These are phyloP conservation scores for Daphne laureola DNA, from an alignment of 441 rosid genomes.

Conservation along the genomic window DNA sequence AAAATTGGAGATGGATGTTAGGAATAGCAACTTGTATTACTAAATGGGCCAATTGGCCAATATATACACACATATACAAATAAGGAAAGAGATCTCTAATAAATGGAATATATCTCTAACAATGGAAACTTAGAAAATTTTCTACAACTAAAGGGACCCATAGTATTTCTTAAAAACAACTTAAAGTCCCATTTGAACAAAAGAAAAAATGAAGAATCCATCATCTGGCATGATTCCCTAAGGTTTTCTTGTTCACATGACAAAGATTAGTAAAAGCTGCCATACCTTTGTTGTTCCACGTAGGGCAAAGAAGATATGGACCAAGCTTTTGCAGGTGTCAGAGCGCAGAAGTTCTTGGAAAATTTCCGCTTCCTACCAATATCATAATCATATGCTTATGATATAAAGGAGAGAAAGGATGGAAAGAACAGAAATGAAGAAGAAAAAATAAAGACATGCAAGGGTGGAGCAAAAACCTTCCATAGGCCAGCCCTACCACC, in stretches of 20 bases:
- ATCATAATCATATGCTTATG: slow-evolving; percentile 13
- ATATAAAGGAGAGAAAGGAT: not conserved
- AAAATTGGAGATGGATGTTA: too few species aligned
- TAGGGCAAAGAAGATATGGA: slow-evolving; percentile 76
- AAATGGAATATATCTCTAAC: too few species aligned
- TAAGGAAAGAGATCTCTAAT: too few species aligned
- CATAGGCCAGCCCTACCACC: slow-evolving; percentile 72
- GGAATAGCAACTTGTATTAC: too few species aligned
- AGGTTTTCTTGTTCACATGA: too few species aligned
- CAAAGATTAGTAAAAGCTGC: not conserved
- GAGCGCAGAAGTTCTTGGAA: slow-evolving; percentile 43
- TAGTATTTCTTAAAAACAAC: not conserved
- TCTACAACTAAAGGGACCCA: too few species aligned
- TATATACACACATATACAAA: too few species aligned
- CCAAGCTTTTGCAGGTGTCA: slow-evolving; percentile 74
- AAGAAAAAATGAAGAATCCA: too few species aligned
- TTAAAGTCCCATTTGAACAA: too few species aligned
- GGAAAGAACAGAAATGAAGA: not conserved
- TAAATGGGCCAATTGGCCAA: too few species aligned
- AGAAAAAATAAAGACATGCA: not conserved
- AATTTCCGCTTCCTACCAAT: slow-evolving; percentile 58
- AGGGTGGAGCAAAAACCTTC: slow-evolving; percentile 39
- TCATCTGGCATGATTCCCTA: too few species aligned
- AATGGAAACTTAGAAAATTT: too few species aligned
- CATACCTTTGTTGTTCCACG: slow-evolving; percentile 79